Evolutionary conservation across 306 rosid species (phyloP), one percentile per base, ranked within the genome.

Genomic region (Begonia masoniana): DNA sequence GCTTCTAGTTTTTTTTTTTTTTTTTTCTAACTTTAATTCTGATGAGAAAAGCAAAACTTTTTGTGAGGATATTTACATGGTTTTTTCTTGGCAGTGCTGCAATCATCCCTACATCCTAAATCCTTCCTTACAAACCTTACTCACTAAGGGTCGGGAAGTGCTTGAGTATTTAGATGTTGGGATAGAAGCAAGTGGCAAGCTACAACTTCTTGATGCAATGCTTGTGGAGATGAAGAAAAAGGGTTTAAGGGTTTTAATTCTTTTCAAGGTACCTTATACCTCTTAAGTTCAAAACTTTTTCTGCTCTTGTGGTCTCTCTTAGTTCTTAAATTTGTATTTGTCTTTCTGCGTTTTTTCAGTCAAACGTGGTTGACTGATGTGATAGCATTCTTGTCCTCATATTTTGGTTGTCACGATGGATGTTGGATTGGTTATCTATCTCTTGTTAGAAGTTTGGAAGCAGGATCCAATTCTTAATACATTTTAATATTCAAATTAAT

Each of bases 141-240:
- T 91, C 59, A 47, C 42, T 17, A 63, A 69, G 66, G 86, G 66
- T 71, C 67, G 71, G 54, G 52, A 67, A 76, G 71, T 10, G 21
- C 56, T 10, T 56, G 79, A 77, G 62, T 66, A 50, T 67, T 66
- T 86, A 57, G 75, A 64, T 56, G 72, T 79, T 69, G 99, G 73
- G 53, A 66, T 81, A 68, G 72, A 83, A 77, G 86, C 92, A 65
- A 78, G 96, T 56, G 96, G 92, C 56, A 91, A 91, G 81, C 77
- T 91, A 66, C 92, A 71, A 65, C 76, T 85, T 71, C 99, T 91
- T 64, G 94, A 83, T 71, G 66, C 70, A 70, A 78, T 91, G 94
- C 92, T 91, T 57, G 57, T 10, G 66, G 92, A 86, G 75, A 73
- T 86, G 62, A 79, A 63, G 57, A 74, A 77, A 45, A 74, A 50